Evolutionary conservation across 225 moss, liverwort and hornwort species (phyloP).

Genomic region (Thuidium tamariscinum): DNA sequence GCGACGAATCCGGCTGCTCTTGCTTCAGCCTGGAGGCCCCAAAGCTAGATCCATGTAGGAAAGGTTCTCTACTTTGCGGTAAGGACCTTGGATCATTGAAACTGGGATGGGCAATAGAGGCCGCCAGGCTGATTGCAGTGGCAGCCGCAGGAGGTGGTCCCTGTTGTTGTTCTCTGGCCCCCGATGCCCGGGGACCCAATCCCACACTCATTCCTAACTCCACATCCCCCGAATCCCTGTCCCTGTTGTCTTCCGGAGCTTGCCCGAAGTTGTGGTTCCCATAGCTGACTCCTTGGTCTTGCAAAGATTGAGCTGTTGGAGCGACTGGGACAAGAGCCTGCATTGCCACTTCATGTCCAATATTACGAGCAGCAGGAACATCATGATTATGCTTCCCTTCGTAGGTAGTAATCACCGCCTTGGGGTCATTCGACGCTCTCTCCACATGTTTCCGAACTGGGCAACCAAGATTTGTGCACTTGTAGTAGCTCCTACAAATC

Average conservation of each 20-base stretch:
- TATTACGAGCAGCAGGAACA: slow-evolving; percentile 85
- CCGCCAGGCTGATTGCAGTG: slow-evolving; percentile 61
- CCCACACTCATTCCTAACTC: slow-evolving; percentile 86
- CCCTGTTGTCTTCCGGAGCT: slow-evolving; percentile 47
- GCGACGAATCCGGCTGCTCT: slow-evolving; percentile 55
- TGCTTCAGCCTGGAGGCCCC: slow-evolving; percentile 60
- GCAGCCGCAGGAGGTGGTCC: slow-evolving; percentile 24
- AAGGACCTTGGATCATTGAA: slow-evolving; percentile 37
- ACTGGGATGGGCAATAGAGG: slow-evolving; percentile 40
- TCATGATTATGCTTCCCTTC: slow-evolving; percentile 99
- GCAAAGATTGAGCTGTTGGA: slow-evolving; percentile 21
- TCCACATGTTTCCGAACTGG: slow-evolving; percentile 98
- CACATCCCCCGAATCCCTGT: slow-evolving; percentile 36
- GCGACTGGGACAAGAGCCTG: slow-evolving; percentile 32
- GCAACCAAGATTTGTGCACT: slow-evolving; percentile 83
- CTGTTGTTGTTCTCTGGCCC: slow-evolving; percentile 30
- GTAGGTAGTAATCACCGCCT: slow-evolving; percentile 94
- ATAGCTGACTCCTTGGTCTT: slow-evolving; percentile 54
- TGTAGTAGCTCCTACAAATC: slow-evolving; percentile 87
- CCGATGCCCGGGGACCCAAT: slow-evolving; percentile 40
- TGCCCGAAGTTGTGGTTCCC: slow-evolving; percentile 52
- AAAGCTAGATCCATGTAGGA: slow-evolving; percentile 45
- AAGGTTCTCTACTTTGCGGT: slow-evolving; percentile 41
- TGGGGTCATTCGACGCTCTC: slow-evolving; percentile 86
- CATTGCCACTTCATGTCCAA: slow-evolving; percentile 72